Conservation (phyloP, 2,329 filamentous ascomycete genomes). For the Fusarium mexicanum region DNA sequence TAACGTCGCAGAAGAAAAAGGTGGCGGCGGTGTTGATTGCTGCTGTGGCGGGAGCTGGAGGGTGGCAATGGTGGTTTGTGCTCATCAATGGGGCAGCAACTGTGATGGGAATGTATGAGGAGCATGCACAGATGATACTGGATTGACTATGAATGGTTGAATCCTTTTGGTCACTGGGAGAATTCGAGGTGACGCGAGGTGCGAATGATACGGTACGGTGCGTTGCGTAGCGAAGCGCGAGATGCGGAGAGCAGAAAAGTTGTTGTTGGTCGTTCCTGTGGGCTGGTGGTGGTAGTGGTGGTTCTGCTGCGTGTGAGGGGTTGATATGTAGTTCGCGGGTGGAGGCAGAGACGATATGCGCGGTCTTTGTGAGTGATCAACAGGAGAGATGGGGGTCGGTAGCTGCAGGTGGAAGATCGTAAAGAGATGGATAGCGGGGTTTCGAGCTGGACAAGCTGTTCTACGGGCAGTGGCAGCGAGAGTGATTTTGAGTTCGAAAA, state of each 20-base stretch:
- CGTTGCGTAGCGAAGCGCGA: conserved; percentile 17
- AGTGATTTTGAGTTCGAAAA: conserved; percentile 4
- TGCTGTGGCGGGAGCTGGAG: conserved; percentile 34
- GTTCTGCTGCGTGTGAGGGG: conserved; percentile 28
- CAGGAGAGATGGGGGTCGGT: conserved; percentile 33
- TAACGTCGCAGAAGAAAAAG: conserved; percentile 14
- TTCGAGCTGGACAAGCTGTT: conserved; percentile 8
- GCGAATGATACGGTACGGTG: background rate
- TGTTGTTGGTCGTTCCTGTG: background rate
- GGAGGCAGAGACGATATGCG: conserved; percentile 34
- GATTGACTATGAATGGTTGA: background rate
- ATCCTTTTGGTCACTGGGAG: conserved; percentile 12
- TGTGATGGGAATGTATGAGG: background rate
- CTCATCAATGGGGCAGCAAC: background rate
- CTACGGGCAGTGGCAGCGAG: conserved; percentile 2
- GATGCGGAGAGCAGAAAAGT: conserved; percentile 18
- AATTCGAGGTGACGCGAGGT: conserved; percentile 7
- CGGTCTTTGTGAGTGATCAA: conserved; percentile 34
- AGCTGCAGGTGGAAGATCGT: conserved; percentile 19
- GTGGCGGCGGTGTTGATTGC: conserved; percentile 21
- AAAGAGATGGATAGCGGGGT: background rate
- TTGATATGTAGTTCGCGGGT: conserved; percentile 29
- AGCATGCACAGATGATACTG: conserved; percentile 13
- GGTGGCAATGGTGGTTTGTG: conserved; percentile 15
- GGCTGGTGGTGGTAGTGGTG: background rate